Evolutionary conservation across 768 basidiomycete genomes (phyloP).

Genomic region (Mycena leptocephala): DNA sequence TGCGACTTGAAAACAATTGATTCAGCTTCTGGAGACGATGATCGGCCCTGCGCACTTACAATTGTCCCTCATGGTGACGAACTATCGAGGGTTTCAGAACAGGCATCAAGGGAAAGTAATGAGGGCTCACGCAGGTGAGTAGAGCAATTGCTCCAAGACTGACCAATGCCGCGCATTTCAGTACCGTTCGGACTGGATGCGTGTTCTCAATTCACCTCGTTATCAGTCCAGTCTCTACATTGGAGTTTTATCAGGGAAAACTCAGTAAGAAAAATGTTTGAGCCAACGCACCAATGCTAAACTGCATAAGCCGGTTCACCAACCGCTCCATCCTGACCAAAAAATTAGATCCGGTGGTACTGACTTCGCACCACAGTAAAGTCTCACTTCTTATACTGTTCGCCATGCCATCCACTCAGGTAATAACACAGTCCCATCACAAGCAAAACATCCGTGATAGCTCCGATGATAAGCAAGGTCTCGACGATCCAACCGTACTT

Average conservation of each 20-base stretch:
- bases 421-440: conserved; percentile 16
- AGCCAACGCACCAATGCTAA: conserved; percentile 11
- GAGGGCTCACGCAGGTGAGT: conserved; percentile 5
- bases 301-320: conserved; percentile 24
- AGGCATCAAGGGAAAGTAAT: not conserved
- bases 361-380: not conserved
- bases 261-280: not conserved
- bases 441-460: conserved; percentile 15
- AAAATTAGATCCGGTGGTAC: not conserved
- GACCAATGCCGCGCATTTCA: not conserved
- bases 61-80: conserved; percentile 1
- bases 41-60: not conserved
- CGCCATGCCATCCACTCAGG: conserved; percentile 10
- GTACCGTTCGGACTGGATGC: not conserved
- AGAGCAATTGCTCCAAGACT: not conserved
- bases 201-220: not conserved
- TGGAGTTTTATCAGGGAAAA: not conserved
- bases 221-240: conserved; percentile 14
- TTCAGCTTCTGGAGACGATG: not conserved
- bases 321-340: conserved; percentile 10
- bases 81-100: not conserved
- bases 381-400: not conserved
- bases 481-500: conserved; percentile 22
- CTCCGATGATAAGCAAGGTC: conserved; percentile 5
- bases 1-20: not conserved